Evolutionary conservation across 441 rosid genomes (phyloP), one percentile per base, ranked within the genome.

Genomic region (Brassica balearica): DNA sequence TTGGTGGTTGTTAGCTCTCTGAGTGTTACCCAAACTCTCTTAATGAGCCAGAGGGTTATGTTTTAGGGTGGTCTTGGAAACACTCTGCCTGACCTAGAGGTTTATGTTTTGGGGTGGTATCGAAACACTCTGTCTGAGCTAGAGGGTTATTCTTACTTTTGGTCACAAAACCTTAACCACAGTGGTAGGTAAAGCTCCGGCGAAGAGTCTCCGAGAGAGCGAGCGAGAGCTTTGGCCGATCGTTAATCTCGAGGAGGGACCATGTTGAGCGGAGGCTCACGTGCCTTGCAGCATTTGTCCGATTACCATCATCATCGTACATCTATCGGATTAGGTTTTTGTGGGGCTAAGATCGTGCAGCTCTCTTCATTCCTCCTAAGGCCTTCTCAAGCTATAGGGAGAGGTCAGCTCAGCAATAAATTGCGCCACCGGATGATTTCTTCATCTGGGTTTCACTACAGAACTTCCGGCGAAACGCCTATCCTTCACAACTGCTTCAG

Each of bases 221-320:
- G 72, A 75, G 79, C 10, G 60, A 7, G 74, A 53, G 68, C 41
- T 5, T 29, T 65, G 5, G n/a, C 70, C 20, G 19, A 22, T 76
- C 23, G 27, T 14, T 1, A 68, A 62, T 48, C 43, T 71, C 6
- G 43, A 68, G 77, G 12, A 11, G 68, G 15, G 71, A 62, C 43
- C 71, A 90, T 92, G 97, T 82, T 90, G 85, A 77, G 77, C 38
- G 84, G 93, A 59, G 87, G 91, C 68, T 88, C 80, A 74, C 90
- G 91, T 77, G 81, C 85, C 69, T 82, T 89, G 20, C 89, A 78
- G 25, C 90, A 85, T 79, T 74, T 86, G 2, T 81, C 87, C 25
- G 86, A 83, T 60, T 71, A 27, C 72, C 71, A 62, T 65, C 77
- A 74, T 3, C 46, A 74, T 5, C 46, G 68, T 14, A 69, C 71